Conservation (phyloP, 2,329 filamentous ascomycete genomes). For the Proliferodiscus dingleyae region DNA sequence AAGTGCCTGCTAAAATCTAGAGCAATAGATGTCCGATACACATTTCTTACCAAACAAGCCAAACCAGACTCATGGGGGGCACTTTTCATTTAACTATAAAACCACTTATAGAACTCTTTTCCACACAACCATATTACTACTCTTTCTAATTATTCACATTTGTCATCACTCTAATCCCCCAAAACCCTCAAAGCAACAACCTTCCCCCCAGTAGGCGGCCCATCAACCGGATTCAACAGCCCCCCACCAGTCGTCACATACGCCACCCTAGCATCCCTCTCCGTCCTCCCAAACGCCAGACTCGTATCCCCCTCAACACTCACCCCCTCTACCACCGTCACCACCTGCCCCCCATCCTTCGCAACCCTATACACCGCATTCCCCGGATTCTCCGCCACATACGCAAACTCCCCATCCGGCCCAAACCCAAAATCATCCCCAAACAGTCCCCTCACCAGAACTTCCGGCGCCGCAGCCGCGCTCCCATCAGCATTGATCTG, state of each 20-base stretch:
- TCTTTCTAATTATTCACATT: no score
- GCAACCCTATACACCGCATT: background rate
- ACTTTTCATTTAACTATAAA: no score
- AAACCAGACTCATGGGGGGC: no score
- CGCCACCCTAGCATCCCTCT: background rate
- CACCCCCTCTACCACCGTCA: background rate
- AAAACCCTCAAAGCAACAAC: background rate
- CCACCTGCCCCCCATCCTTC: conserved; percentile 1
- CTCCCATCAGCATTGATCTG: conserved; percentile 15
- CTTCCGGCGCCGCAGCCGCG: conserved; percentile 1
- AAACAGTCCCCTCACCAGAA: background rate
- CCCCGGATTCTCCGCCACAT: background rate
- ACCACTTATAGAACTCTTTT: no score
- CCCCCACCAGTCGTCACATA: conserved; percentile 3
- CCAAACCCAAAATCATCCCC: conserved; percentile 10
- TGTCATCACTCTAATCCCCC: no score
- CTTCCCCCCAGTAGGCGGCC: background rate
- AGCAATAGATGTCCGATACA: no score
- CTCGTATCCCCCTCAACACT: background rate
- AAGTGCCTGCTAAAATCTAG: no score
- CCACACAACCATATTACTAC: no score
- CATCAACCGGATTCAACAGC: background rate
- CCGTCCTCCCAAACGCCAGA: background rate
- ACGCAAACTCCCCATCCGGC: conserved; percentile 1
- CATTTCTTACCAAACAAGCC: no score